phyloP scores from a whole-genome alignment of 331 rosid genomes.

The Quercus phellos region DNA sequence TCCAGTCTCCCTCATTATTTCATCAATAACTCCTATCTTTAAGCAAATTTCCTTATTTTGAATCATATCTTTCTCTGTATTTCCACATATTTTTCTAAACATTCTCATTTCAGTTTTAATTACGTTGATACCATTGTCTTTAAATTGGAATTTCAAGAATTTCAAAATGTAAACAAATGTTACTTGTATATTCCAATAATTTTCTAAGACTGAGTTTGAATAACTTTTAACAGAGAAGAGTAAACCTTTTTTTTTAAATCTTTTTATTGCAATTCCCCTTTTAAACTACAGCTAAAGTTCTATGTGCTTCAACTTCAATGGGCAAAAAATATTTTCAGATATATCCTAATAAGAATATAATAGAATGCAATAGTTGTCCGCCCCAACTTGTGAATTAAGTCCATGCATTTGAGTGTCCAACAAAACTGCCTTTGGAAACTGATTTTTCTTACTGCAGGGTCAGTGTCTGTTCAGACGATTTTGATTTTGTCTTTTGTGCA shows the following conservation, averaged over 20 bases:
- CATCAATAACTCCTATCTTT: too few species aligned
- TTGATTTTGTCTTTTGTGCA: not conserved
- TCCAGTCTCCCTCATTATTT: too few species aligned
- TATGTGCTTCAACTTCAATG: not conserved
- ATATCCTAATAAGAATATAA: not conserved
- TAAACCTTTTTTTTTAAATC: not conserved
- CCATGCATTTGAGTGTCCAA: not conserved
- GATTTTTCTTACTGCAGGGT: not conserved
- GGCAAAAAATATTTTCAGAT: not conserved
- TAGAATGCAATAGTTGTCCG: not conserved
- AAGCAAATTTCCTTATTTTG: too few species aligned
- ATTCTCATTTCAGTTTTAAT: not conserved
- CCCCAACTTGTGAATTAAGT: not conserved
- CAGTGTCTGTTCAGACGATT: not conserved
- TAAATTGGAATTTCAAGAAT: not conserved
- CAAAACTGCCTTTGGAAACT: not conserved
- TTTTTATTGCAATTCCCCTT: not conserved
- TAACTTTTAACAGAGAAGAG: not conserved
- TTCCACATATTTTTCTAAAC: too few species aligned
- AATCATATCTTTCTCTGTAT: too few species aligned
- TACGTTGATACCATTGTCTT: not conserved
- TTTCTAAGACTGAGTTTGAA: not conserved
- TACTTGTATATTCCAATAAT: too few species aligned
- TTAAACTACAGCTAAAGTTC: not conserved
- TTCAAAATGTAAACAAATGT: not conserved